These are phyloP conservation scores for Cryptosporidium meleagridis DNA, from an alignment of 169 alveolate genomes.

Conservation along the genomic window DNA sequence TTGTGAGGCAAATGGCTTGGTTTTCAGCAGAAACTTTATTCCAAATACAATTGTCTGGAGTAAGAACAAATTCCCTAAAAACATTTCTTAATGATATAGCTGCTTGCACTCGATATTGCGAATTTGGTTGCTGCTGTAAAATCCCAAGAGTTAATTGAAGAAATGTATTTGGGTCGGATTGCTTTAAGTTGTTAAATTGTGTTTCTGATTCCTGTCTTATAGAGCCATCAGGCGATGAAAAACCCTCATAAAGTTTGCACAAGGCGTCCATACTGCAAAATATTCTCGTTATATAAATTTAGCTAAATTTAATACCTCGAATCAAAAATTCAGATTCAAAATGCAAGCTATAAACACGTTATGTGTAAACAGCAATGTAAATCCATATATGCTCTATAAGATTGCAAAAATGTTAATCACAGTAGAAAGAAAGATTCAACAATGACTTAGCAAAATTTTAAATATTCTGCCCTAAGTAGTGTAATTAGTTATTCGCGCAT, in stretches of 20 bases:
- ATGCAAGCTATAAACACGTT: not conserved
- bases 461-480: not conserved
- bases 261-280: slow-evolving; percentile 54
- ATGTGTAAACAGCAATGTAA: not conserved
- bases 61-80: slow-evolving; percentile 60
- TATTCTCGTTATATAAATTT: slow-evolving; percentile 3
- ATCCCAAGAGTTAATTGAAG: slow-evolving; percentile 50
- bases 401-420: not conserved
- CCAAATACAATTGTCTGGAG: slow-evolving; percentile 68
- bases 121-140: slow-evolving; percentile 68
- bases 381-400: slow-evolving; percentile 17
- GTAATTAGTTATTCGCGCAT: slow-evolving; percentile 4
- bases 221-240: slow-evolving; percentile 65
- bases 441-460: not conserved
- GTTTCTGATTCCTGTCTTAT: slow-evolving; percentile 70
- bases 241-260: slow-evolving; percentile 69
- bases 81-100: slow-evolving; percentile 69
- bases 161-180: slow-evolving; percentile 70
- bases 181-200: slow-evolving; percentile 60
- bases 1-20: slow-evolving; percentile 31
- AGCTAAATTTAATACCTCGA: not conserved
- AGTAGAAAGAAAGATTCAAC: not conserved
- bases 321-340: not conserved
- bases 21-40: slow-evolving; percentile 54
- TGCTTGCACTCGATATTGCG: slow-evolving; percentile 71